These are phyloP conservation scores for Diaporthe eres DNA, from an alignment of 2,329 filamentous ascomycete genomes.

Conservation along the genomic window DNA sequence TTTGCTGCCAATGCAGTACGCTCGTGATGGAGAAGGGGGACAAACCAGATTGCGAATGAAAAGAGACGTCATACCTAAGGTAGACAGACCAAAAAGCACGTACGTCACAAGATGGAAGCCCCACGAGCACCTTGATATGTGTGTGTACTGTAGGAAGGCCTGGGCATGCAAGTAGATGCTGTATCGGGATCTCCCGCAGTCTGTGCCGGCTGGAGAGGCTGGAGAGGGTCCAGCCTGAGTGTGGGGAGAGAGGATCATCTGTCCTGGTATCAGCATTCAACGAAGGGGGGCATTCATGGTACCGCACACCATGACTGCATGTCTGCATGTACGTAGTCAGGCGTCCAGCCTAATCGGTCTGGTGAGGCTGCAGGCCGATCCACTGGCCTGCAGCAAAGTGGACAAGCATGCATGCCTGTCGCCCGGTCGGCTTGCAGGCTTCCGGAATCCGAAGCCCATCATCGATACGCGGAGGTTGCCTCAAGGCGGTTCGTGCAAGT, in stretches of 20 bases:
- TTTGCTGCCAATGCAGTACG: not conserved
- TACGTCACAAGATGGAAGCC: constrained; percentile 3
- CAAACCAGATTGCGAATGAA: constrained; percentile 24
- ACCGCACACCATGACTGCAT: not conserved
- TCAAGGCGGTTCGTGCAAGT: not conserved
- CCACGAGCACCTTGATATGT: not conserved
- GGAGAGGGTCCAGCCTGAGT: not conserved
- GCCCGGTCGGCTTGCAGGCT: not conserved
- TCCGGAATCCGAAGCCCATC: constrained; percentile 4
- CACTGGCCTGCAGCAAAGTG: constrained; percentile 34
- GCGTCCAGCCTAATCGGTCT: not conserved
- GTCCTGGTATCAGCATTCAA: not conserved
- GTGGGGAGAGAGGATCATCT: constrained; percentile 10
- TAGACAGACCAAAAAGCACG: not conserved
- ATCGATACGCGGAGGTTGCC: not conserved
- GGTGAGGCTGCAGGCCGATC: constrained; percentile 29
- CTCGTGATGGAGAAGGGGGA: not conserved
- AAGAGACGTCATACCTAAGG: not conserved
- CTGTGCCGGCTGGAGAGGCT: not conserved
- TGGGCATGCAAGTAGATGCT: not conserved
- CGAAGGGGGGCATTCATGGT: not conserved
- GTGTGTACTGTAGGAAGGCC: not conserved
- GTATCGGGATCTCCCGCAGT: constrained; percentile 1
- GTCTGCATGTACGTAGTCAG: not conserved
- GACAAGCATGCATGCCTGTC: constrained; percentile 23